Evolutionary conservation across 495 filamentous ascomycete genomes (phyloP).

Genomic region (Neurospora sp.): DNA sequence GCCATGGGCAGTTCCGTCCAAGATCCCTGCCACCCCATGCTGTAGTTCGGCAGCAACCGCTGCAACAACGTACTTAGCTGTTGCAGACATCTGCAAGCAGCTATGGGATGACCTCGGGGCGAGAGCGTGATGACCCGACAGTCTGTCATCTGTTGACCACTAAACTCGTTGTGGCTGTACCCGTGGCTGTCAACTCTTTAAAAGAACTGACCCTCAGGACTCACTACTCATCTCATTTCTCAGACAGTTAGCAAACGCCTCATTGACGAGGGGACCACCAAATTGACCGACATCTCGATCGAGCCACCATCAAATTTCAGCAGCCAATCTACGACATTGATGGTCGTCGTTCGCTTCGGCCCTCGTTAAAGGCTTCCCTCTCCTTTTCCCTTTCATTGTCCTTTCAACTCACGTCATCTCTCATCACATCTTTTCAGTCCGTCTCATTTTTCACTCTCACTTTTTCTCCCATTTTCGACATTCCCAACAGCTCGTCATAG

Average conservation of each 20-base stretch:
- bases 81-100: neutral
- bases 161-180: neutral
- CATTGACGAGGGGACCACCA: neutral
- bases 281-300: neutral
- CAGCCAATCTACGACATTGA: neutral
- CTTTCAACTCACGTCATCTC: neutral
- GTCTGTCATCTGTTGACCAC: neutral
- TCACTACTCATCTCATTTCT: neutral
- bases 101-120: neutral
- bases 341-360: neutral
- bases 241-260: neutral
- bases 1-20: neutral
- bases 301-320: neutral
- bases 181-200: neutral
- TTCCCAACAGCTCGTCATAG: neutral
- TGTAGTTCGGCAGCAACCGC: neutral
- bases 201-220: neutral
- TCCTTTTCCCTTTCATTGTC: neutral
- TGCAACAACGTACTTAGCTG: neutral
- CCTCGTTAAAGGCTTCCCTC: neutral
- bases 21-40: neutral
- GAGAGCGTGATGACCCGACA: neutral
- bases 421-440: neutral
- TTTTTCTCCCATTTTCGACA: neutral
- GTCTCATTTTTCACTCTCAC: neutral